Evolutionary conservation across 2,329 filamentous ascomycete species (phyloP).

Genomic region (Dothidotthia symphoricarpi): DNA sequence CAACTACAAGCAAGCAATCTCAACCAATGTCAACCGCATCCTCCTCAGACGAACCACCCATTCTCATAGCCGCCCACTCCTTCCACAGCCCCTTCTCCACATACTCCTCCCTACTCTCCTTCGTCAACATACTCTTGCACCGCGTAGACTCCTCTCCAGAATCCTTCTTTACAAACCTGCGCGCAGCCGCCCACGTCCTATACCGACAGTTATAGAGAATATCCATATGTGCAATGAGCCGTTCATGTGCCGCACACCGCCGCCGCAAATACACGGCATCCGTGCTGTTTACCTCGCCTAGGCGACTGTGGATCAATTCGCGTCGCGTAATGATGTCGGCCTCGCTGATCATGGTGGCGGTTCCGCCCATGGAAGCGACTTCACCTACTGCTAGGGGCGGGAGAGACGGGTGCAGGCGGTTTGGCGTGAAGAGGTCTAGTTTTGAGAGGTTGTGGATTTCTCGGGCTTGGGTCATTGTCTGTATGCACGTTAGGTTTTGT

Average conservation of each 20-base stretch:
- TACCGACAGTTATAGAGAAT: neutral
- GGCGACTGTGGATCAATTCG: constrained; percentile 13
- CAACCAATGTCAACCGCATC: constrained; percentile 4
- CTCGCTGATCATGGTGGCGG: constrained; percentile 25
- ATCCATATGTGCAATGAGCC: constrained; percentile 20
- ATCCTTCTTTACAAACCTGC: neutral
- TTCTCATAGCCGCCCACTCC: constrained; percentile 20
- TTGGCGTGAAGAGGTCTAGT: constrained; percentile 37
- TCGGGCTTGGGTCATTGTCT: constrained; percentile 35
- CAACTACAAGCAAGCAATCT: no score
- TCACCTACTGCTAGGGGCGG: constrained; percentile 20
- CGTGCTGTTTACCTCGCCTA: constrained; percentile 5
- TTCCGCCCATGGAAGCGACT: constrained; percentile 19
- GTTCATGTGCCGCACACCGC: constrained; percentile 19
- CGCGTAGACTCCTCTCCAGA: constrained; percentile 2
- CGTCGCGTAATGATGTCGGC: constrained; percentile 23
- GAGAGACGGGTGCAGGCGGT: constrained; percentile 23
- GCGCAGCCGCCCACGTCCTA: constrained; percentile 5
- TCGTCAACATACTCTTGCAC: constrained; percentile 18
- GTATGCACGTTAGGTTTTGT: no score
- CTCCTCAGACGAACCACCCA: constrained; percentile 4
- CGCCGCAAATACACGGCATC: constrained; percentile 9
- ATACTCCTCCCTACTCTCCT: constrained; percentile 18
- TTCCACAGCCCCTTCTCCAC: constrained; percentile 14
- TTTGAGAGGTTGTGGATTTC: constrained; percentile 25